phyloP scores from a whole-genome alignment of 345 rosid species.

The Passiflora organensis region DNA sequence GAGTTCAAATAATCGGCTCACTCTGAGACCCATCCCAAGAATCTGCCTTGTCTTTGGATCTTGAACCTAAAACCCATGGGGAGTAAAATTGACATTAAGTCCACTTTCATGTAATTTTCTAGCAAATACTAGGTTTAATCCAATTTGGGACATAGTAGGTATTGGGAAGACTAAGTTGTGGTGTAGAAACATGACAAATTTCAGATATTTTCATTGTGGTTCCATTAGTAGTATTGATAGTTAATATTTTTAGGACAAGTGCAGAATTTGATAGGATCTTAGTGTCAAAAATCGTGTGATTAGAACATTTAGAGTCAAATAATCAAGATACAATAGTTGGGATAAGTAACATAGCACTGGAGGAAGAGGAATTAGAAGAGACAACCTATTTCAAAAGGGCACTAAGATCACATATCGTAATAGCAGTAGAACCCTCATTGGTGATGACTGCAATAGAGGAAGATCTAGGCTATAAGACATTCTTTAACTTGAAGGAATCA shows the following conservation, averaged over 20 bases:
- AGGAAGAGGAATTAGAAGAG: slow-evolving; percentile 1
- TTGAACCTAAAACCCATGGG: neutral
- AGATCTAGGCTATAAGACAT: neutral
- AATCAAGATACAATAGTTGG: neutral
- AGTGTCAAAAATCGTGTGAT: neutral
- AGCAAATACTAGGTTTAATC: slow-evolving; percentile 2
- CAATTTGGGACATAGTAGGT: neutral
- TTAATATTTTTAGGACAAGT: neutral
- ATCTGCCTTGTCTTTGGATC: slow-evolving; percentile 1
- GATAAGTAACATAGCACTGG: neutral
- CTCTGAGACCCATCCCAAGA: neutral
- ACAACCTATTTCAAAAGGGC: neutral
- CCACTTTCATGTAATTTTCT: slow-evolving; percentile 8
- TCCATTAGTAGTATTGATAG: neutral
- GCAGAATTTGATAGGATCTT: neutral
- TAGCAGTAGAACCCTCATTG: neutral
- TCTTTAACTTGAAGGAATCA: neutral
- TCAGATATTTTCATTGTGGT: neutral
- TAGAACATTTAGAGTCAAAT: neutral
- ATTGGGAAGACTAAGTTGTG: neutral
- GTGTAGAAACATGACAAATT: neutral
- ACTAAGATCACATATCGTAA: neutral
- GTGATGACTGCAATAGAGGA: neutral
- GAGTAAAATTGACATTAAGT: neutral
- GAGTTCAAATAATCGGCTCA: neutral